phyloP scores from a whole-genome alignment of 2,329 filamentous ascomycete genomes.

The Phialemoniopsis sp. region DNA sequence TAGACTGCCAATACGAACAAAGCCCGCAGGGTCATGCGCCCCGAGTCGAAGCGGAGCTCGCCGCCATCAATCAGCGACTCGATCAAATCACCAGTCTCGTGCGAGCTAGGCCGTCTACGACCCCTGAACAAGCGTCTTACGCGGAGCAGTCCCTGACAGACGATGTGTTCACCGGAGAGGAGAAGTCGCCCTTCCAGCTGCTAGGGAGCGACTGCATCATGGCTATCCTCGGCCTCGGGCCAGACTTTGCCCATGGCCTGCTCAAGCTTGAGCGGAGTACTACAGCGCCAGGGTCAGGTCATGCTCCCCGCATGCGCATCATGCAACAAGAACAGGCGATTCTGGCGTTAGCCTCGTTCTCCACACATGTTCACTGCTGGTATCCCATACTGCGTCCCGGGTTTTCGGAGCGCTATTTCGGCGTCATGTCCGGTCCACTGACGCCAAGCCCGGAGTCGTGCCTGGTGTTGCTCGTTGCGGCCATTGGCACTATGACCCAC shows the following conservation, averaged over 20 bases:
- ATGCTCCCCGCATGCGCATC: constrained; percentile 7
- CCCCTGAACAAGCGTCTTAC: too few relatives aligned
- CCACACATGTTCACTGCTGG: constrained; percentile 16
- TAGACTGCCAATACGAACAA: too few relatives aligned
- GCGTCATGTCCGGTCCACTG: constrained; percentile 12
- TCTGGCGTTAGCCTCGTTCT: constrained; percentile 16
- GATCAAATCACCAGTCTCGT: constrained; percentile 24
- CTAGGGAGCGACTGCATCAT: constrained; percentile 1
- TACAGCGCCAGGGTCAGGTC: neutral
- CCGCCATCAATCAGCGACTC: too few relatives aligned
- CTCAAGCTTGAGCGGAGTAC: constrained; percentile 4
- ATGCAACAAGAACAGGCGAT: constrained; percentile 14
- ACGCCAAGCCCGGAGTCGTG: constrained; percentile 13
- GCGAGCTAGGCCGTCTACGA: constrained; percentile 20
- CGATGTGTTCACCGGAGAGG: constrained; percentile 4
- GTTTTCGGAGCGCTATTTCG: constrained; percentile 14
- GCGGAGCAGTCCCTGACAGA: too few relatives aligned
- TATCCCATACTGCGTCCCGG: constrained; percentile 18
- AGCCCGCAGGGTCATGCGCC: too few relatives aligned
- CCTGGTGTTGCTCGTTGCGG: constrained; percentile 19
- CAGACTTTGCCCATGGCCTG: constrained; percentile 6
- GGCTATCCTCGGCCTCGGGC: constrained; percentile 5
- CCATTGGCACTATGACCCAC: constrained; percentile 15
- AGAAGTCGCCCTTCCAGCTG: constrained; percentile 5
- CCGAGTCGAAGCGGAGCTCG: too few relatives aligned